Conservation (phyloP, 345 rosid genomes). For the Clarkia xantiana region DNA sequence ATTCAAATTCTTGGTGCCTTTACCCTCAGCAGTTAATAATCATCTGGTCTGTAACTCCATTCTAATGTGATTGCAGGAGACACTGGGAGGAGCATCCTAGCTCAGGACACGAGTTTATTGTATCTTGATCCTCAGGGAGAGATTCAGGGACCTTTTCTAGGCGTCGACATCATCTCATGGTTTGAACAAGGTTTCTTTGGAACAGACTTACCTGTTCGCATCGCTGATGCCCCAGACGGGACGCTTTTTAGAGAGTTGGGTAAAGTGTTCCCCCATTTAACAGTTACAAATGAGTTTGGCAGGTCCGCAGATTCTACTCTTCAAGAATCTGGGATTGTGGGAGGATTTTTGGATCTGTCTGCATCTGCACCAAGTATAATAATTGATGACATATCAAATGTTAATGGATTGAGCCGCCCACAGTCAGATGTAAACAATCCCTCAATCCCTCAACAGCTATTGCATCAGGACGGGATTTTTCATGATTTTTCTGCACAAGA, state of each 20-base stretch:
- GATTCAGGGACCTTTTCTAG: conserved; percentile 74
- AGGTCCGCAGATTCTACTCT: too few species aligned
- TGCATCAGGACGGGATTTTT: conserved; percentile 23
- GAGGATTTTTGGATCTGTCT: conserved; percentile 26
- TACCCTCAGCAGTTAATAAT: conserved; percentile 19
- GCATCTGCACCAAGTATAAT: conserved; percentile 17
- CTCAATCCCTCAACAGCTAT: conserved; percentile 22
- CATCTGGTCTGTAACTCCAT: not conserved
- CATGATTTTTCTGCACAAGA: conserved; percentile 33
- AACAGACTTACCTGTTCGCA: conserved; percentile 59
- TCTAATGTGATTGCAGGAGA: conserved; percentile 13
- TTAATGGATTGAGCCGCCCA: conserved; percentile 12
- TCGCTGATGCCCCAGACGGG: conserved; percentile 63
- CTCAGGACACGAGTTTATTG: conserved; percentile 52
- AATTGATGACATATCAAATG: conserved; percentile 19
- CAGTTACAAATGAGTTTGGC: conserved; percentile 14
- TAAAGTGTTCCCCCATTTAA: conserved; percentile 51
- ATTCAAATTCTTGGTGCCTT: conserved; percentile 26
- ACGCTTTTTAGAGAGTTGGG: conserved; percentile 59
- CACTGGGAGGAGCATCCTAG: conserved; percentile 14
- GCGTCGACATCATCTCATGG: conserved; percentile 72
- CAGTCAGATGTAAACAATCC: conserved; percentile 14
- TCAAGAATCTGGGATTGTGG: conserved; percentile 17
- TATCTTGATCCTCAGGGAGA: conserved; percentile 84
- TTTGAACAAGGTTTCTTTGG: conserved; percentile 90